phyloP scores from a whole-genome alignment of 1,284 basidiomycete species.

The Xanthoconium separans region DNA sequence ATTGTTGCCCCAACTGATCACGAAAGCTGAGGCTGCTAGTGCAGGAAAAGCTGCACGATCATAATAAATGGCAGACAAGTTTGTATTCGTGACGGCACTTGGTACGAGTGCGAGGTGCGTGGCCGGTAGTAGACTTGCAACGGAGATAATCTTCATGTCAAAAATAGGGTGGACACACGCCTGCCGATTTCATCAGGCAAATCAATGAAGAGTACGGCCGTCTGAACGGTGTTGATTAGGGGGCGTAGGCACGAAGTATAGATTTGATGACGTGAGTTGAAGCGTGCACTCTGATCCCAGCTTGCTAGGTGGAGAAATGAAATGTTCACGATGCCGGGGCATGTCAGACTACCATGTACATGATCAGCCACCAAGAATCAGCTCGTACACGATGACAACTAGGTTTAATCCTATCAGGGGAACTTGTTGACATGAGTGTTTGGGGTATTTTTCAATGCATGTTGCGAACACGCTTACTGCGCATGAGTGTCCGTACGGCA shows the following conservation, averaged over 20 bases:
- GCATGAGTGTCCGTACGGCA: slow-evolving; percentile 92
- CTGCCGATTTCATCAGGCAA: slow-evolving; percentile 73
- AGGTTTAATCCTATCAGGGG: slow-evolving; percentile 85
- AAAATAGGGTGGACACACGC: slow-evolving; percentile 68
- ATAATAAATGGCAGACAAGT: slow-evolving; percentile 67
- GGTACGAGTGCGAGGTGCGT: slow-evolving; percentile 84
- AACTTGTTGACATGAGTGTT: slow-evolving; percentile 50
- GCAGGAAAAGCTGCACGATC: slow-evolving; percentile 82
- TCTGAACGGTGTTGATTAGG: slow-evolving; percentile 46
- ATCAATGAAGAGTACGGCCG: slow-evolving; percentile 74
- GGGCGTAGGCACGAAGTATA: slow-evolving; percentile 8
- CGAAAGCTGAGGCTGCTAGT: slow-evolving; percentile 10
- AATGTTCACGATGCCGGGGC: slow-evolving; percentile 12
- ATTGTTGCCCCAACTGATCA: slow-evolving; percentile 10
- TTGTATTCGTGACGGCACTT: slow-evolving; percentile 76
- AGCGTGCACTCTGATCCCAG: slow-evolving; percentile 8
- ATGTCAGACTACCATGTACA: slow-evolving; percentile 16
- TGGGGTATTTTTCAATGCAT: slow-evolving; percentile 13
- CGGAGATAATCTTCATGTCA: slow-evolving; percentile 29
- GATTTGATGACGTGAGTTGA: slow-evolving; percentile 8
- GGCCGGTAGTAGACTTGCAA: slow-evolving; percentile 7
- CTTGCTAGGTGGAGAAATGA: slow-evolving; percentile 11
- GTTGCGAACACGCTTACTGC: slow-evolving; percentile 61
- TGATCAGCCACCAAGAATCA: slow-evolving; percentile 56
- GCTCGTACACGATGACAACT: slow-evolving; percentile 79